Conservation (phyloP, 768 basidiomycete genomes). For the Amanita jacksonii region DNA sequence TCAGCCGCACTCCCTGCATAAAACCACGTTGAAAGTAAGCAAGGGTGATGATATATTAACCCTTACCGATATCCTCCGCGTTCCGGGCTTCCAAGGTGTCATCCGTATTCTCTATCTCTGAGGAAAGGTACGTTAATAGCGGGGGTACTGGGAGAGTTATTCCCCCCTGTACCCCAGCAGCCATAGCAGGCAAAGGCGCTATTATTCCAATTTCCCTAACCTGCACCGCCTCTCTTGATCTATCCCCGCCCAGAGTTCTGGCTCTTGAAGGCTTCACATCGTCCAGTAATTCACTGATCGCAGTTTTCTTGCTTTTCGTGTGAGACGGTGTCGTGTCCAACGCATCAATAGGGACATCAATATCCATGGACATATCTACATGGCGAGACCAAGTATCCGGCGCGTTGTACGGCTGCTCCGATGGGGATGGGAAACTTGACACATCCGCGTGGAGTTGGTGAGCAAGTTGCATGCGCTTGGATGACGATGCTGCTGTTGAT, state of each 20-base stretch:
- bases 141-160: constrained; percentile 45
- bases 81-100: constrained; percentile 75
- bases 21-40: not conserved
- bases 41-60: not conserved
- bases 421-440: constrained; percentile 34
- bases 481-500: constrained; percentile 17
- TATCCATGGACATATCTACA: constrained; percentile 39
- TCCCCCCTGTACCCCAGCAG: constrained; percentile 14
- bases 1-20: constrained; percentile 47
- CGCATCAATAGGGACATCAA: constrained; percentile 46
- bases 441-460: constrained; percentile 20
- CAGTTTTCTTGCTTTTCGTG: constrained; percentile 30
- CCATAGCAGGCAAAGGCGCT: constrained; percentile 13
- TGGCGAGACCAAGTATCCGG: constrained; percentile 27
- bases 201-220: constrained; percentile 43
- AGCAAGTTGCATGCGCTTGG: constrained; percentile 27
- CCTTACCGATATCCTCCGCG: constrained; percentile 52
- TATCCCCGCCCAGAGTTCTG: constrained; percentile 64
- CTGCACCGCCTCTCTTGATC: constrained; percentile 36
- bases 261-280: constrained; percentile 25
- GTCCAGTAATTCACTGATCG: constrained; percentile 29
- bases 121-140: constrained; percentile 49
- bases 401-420: constrained; percentile 39
- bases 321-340: constrained; percentile 27
- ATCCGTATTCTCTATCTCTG: constrained; percentile 54